Evolutionary conservation across 2,329 filamentous ascomycete species (phyloP).

Genomic region (Claviceps pazoutovae): DNA sequence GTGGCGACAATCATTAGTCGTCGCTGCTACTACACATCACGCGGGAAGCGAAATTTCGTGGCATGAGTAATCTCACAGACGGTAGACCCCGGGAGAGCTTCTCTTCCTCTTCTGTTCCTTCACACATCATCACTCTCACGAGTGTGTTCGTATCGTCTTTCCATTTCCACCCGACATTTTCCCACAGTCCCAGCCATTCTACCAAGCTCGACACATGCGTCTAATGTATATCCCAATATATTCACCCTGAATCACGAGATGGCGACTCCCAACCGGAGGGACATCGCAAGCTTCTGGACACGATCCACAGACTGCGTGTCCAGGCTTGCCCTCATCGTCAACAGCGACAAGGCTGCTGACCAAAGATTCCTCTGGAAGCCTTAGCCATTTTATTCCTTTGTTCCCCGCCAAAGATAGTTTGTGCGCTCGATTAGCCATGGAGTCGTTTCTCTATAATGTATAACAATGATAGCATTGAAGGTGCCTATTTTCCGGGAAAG

Average conservation of each 20-base stretch:
- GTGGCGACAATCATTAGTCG: not conserved
- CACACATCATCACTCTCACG: not conserved
- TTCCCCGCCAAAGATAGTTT: conserved; percentile 45
- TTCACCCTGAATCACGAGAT: not conserved
- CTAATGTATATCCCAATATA: not conserved
- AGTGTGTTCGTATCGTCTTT: not conserved
- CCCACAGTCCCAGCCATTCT: not conserved
- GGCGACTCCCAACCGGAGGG: conserved; percentile 2
- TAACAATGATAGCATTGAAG: conserved; percentile 16
- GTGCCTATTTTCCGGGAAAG: conserved; percentile 19
- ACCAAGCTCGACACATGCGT: not conserved
- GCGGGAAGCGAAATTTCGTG: not conserved
- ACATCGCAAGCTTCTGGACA: conserved; percentile 6
- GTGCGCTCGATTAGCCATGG: conserved; percentile 50
- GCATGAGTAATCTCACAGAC: not conserved
- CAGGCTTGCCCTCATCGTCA: conserved; percentile 31
- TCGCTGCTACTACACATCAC: not conserved
- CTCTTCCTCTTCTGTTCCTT: not conserved
- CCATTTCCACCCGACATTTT: no score
- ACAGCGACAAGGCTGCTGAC: conserved; percentile 46
- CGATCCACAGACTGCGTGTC: conserved; percentile 6
- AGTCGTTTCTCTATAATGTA: conserved; percentile 38
- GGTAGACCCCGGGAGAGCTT: no score
- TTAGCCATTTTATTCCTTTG: conserved; percentile 43
- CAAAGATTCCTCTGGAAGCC: conserved; percentile 52